A percentile compares a stretch with the other conserved stretches of the same genome.
phyloP scores from a whole-genome alignment of 2,329 filamentous ascomycete genomes.

The Fusarium sp. region DNA sequence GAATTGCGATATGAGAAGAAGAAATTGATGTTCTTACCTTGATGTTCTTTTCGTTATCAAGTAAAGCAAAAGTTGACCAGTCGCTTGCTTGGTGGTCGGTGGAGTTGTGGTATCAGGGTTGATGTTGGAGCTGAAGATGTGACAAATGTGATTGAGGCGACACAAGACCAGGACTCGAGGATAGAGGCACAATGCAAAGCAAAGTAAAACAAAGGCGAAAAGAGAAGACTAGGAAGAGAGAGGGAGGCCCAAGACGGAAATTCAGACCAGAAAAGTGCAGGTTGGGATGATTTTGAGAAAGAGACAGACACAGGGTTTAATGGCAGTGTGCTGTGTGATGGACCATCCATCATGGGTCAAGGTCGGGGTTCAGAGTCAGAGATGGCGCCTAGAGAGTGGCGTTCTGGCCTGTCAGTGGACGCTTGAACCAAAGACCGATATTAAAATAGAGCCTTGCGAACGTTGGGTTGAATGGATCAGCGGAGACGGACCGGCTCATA shows the following conservation, averaged over 20 bases:
- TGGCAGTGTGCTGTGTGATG: conserved; percentile 40
- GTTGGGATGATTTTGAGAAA: conserved; percentile 47
- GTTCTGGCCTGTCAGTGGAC: conserved; percentile 58
- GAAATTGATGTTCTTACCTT: conserved; percentile 21
- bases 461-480: conserved; percentile 48
- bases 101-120: conserved; percentile 36
- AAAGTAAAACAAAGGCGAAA: conserved; percentile 35
- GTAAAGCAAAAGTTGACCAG: conserved; percentile 25
- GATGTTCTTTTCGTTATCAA: not conserved
- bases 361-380: conserved; percentile 53
- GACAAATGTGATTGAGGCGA: conserved; percentile 44
- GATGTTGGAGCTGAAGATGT: conserved; percentile 38
- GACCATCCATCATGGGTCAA: conserved; percentile 50
- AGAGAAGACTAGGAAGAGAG: conserved; percentile 40
- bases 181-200: conserved; percentile 24
- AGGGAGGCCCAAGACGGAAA: conserved; percentile 45
- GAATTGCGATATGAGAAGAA: not conserved
- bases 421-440: conserved; percentile 51
- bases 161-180: conserved; percentile 15
- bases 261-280: conserved; percentile 42
- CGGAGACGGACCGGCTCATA: conserved; percentile 46
- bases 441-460: conserved; percentile 58
- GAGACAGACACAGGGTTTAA: conserved; percentile 36
- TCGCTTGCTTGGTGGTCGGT: conserved; percentile 32
- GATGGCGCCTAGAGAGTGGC: conserved; percentile 58